Conservation (phyloP, 2,329 filamentous ascomycete genomes). For the Spiromastix sp. region DNA sequence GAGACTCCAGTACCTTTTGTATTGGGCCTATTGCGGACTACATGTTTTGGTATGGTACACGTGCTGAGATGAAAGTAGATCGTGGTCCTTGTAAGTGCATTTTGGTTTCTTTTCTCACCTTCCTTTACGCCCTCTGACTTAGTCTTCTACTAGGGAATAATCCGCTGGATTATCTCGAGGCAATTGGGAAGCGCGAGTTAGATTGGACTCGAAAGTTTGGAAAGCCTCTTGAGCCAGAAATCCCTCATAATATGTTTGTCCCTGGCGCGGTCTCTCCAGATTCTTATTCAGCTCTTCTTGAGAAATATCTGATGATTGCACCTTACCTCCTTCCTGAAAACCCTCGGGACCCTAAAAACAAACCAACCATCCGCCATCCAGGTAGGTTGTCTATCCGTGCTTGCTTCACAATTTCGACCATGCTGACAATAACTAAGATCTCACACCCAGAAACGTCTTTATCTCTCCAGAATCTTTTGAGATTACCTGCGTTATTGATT, state of each 20-base stretch:
- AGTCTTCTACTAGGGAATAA: conserved; percentile 13
- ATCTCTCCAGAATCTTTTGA: conserved; percentile 12
- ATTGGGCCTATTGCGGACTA: conserved; percentile 16
- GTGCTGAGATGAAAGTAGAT: conserved; percentile 12
- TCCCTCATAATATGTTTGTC: conserved; percentile 14
- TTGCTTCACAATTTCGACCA: conserved; percentile 3
- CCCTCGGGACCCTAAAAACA: conserved; percentile 4
- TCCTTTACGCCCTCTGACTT: too few species aligned
- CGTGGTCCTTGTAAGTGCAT: conserved; percentile 18
- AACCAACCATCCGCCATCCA: conserved; percentile 13
- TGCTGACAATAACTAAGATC: conserved; percentile 9
- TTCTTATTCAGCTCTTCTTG: conserved; percentile 13
- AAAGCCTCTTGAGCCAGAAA: conserved; percentile 11
- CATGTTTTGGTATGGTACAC: conserved; percentile 19
- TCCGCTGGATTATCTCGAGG: conserved; percentile 11
- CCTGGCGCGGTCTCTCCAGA: conserved; percentile 9
- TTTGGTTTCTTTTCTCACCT: too few species aligned
- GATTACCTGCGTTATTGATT: conserved; percentile 16
- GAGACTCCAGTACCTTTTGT: conserved; percentile 9
- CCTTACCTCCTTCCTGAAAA: conserved; percentile 13
- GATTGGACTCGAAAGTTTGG: conserved; percentile 11
- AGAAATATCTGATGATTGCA: conserved; percentile 13
- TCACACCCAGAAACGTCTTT: conserved; percentile 17
- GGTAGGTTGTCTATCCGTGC: conserved; percentile 7
- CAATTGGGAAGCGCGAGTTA: conserved; percentile 12